Evolutionary conservation across 495 filamentous ascomycete species (phyloP).

Genomic region (Aspergillus baeticus): DNA sequence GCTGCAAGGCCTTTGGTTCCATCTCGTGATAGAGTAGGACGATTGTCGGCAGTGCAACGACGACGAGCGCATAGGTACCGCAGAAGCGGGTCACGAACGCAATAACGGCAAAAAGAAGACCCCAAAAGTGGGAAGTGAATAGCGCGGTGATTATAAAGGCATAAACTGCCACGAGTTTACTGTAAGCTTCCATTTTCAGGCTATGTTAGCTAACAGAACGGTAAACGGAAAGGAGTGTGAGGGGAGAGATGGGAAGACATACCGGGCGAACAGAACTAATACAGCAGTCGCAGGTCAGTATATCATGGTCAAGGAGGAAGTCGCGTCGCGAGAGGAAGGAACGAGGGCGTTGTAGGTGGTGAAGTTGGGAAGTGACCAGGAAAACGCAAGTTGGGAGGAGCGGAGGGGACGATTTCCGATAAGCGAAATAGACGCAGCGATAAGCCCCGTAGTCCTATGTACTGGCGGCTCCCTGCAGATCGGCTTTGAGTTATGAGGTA

Average conservation of each 20-base stretch:
- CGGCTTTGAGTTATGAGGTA: not conserved
- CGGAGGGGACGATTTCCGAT: constrained; percentile 19
- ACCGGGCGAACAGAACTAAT: not conserved
- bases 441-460: constrained; percentile 22
- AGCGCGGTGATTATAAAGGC: not conserved
- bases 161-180: not conserved
- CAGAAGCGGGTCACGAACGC: constrained; percentile 6
- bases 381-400: not conserved
- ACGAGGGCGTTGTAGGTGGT: not conserved
- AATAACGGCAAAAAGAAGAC: not conserved
- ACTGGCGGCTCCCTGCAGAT: not conserved
- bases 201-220: not conserved
- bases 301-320: not conserved
- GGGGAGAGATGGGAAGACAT: not conserved
- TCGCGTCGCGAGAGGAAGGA: constrained; percentile 1
- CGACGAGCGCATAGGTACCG: constrained; percentile 19
- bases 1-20: constrained; percentile 51
- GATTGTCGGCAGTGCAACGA: constrained; percentile 12
- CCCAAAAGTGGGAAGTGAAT: not conserved
- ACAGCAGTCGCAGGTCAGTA: constrained; percentile 11
- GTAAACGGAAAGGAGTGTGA: not conserved
- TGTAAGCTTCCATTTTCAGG: not conserved
- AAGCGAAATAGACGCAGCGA: constrained; percentile 26
- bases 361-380: not conserved
- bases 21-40: constrained; percentile 25